A percentile compares a stretch with the other conserved stretches of the same genome.
phyloP scores from a whole-genome alignment of 345 rosid species.

The Conringia planisiliqua region DNA sequence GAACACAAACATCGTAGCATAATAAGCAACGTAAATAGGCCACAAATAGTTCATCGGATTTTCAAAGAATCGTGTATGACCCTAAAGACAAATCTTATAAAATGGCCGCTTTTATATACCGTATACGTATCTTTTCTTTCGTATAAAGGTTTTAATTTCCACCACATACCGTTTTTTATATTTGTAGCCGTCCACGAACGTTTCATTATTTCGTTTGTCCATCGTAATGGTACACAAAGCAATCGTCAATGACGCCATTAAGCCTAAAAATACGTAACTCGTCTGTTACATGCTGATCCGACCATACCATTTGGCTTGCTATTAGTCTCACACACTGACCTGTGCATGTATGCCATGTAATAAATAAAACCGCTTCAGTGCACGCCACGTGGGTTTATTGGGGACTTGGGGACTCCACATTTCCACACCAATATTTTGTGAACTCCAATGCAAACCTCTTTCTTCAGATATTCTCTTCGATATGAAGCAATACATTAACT shows the following conservation, averaged over 20 bases:
- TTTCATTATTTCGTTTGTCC: not conserved
- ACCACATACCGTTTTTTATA: too few relatives aligned
- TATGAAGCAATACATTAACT: slow-evolving; percentile 12
- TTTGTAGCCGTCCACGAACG: not conserved
- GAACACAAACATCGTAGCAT: too few relatives aligned
- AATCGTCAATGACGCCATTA: not conserved
- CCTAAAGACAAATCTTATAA: not conserved
- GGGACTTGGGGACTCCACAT: slow-evolving; percentile 13
- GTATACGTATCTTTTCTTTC: not conserved
- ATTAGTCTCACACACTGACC: slow-evolving; percentile 2
- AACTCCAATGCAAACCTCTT: not conserved
- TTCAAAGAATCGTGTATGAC: too few relatives aligned
- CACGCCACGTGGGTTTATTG: slow-evolving; percentile 15
- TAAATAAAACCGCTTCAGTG: not conserved
- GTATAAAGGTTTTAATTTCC: not conserved
- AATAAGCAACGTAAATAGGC: too few relatives aligned
- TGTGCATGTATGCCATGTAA: slow-evolving; percentile 33
- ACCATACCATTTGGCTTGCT: slow-evolving; percentile 5
- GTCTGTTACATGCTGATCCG: not conserved
- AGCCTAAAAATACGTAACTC: not conserved
- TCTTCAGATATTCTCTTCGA: slow-evolving; percentile 17
- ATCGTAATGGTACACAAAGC: not conserved
- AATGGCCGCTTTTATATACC: not conserved
- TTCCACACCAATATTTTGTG: not conserved
- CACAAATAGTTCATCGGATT: too few relatives aligned